Evolutionary conservation across 106 monocot genomes (phyloP).

Genomic region (Acanthochlamys bracteata): DNA sequence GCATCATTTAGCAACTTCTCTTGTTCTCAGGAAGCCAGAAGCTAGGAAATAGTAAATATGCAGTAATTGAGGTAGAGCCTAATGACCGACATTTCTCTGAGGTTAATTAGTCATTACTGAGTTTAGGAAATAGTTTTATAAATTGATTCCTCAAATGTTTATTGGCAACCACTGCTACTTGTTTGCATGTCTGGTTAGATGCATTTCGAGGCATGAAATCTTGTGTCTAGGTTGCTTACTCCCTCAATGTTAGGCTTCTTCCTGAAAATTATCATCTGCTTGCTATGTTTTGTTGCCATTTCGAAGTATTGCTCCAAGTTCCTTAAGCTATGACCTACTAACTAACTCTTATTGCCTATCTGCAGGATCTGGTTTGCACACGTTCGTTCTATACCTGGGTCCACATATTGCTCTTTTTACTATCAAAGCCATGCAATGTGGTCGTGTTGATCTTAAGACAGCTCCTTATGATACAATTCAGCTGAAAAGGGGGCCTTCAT

Average conservation of each 20-base stretch:
- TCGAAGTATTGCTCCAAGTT: background rate
- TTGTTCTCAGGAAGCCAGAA: too few relatives aligned
- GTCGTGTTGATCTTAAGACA: constrained; percentile 74
- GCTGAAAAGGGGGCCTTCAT: constrained; percentile 64
- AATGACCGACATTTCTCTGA: too few relatives aligned
- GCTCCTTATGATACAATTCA: constrained; percentile 95
- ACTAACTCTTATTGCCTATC: constrained; percentile 2
- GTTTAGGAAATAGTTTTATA: background rate
- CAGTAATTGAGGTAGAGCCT: too few relatives aligned
- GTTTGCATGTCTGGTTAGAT: background rate
- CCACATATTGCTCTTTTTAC: constrained; percentile 95
- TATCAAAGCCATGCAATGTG: constrained; percentile 77
- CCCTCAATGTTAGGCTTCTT: background rate
- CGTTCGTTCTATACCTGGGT: constrained; percentile 90
- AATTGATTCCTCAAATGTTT: background rate
- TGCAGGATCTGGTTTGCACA: constrained; percentile 96
- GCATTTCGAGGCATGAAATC: background rate
- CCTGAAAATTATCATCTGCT: background rate
- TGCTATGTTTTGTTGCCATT: background rate
- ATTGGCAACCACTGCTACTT: background rate
- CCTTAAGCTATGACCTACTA: background rate
- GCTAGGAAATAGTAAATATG: too few relatives aligned
- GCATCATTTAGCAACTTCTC: too few relatives aligned
- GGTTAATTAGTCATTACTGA: too few relatives aligned
- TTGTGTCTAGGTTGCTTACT: background rate